Evolutionary conservation across 2,329 filamentous ascomycete genomes (phyloP).

Genomic region (Cladosporium colombiae): DNA sequence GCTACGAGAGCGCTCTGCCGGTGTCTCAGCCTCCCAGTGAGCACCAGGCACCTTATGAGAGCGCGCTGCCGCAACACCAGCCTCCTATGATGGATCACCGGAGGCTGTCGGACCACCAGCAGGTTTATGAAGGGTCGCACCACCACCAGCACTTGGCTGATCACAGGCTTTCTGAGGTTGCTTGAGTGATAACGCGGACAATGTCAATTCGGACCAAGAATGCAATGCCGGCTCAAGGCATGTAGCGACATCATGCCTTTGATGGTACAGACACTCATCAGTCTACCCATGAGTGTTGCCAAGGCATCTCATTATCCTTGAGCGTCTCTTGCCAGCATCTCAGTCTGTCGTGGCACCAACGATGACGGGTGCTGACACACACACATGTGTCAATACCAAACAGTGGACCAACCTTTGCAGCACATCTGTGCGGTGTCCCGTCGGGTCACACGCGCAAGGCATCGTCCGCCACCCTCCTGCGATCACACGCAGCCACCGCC

Average conservation of each 20-base stretch:
- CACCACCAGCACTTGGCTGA: slow-evolving; percentile 7
- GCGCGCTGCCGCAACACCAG: slow-evolving; percentile 6
- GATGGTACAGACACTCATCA: neutral
- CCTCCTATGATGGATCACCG: neutral
- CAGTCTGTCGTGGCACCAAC: neutral
- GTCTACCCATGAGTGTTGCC: neutral
- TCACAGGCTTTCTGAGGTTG: slow-evolving; percentile 17
- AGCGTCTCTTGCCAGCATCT: neutral
- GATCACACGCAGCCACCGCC: too few species aligned
- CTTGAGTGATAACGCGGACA: neutral
- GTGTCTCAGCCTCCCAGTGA: neutral
- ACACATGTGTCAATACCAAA: too few species aligned
- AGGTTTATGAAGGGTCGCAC: neutral
- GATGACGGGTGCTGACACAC: neutral
- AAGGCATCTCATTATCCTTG: neutral
- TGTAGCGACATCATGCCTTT: neutral
- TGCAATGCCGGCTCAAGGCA: neutral
- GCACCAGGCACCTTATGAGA: slow-evolving; percentile 7
- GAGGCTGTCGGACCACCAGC: slow-evolving; percentile 9
- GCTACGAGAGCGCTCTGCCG: neutral
- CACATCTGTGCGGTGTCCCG: neutral
- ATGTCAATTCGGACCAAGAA: neutral
- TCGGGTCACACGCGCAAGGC: too few species aligned
- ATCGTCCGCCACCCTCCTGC: neutral
- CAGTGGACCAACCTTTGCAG: neutral